Percentiles rank a stretch among this genome's conserved stretches.
Conservation (phyloP, 805 yeast species). For the Phaffomyces thermotolerans region DNA sequence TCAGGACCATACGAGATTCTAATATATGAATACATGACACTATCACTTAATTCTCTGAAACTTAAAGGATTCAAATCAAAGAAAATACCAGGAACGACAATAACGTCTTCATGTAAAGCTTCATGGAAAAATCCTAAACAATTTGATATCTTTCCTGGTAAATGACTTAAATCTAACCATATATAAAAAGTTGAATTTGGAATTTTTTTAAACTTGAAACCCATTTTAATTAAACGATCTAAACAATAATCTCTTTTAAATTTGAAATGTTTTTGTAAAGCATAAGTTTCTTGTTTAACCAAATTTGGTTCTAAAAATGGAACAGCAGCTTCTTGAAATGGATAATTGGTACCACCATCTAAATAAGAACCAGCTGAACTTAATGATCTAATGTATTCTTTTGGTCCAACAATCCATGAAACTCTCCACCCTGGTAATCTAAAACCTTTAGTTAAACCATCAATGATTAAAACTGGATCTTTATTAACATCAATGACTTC, state of each 20-base stretch:
- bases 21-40: slow-evolving; percentile 52
- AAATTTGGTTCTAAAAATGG: slow-evolving; percentile 44
- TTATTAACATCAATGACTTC: slow-evolving; percentile 46
- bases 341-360: slow-evolving; percentile 57
- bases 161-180: slow-evolving; percentile 49
- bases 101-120: slow-evolving; percentile 50
- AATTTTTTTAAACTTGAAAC: slow-evolving; percentile 40
- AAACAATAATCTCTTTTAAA: slow-evolving; percentile 51
- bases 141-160: slow-evolving; percentile 49
- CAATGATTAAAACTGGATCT: slow-evolving; percentile 53
- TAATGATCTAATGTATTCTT: slow-evolving; percentile 46
- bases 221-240: slow-evolving; percentile 42
- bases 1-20: slow-evolving; percentile 58
- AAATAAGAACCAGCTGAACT: slow-evolving; percentile 52
- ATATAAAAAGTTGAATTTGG: slow-evolving; percentile 56
- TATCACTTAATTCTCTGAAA: slow-evolving; percentile 41
- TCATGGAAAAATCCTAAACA: slow-evolving; percentile 60
- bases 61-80: slow-evolving; percentile 51
- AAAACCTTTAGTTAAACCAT: slow-evolving; percentile 55
- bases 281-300: slow-evolving; percentile 47
- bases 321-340: slow-evolving; percentile 54
- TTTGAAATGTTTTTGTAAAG: slow-evolving; percentile 49
- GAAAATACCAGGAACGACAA: slow-evolving; percentile 57
- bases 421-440: slow-evolving; percentile 60
- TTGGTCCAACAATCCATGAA: slow-evolving; percentile 59